A percentile compares a stretch with the other conserved stretches of the same genome.
These are phyloP conservation scores for Podila epigama DNA, from an alignment of 192 early-diverging fungal genomes.

Conservation along the genomic window DNA sequence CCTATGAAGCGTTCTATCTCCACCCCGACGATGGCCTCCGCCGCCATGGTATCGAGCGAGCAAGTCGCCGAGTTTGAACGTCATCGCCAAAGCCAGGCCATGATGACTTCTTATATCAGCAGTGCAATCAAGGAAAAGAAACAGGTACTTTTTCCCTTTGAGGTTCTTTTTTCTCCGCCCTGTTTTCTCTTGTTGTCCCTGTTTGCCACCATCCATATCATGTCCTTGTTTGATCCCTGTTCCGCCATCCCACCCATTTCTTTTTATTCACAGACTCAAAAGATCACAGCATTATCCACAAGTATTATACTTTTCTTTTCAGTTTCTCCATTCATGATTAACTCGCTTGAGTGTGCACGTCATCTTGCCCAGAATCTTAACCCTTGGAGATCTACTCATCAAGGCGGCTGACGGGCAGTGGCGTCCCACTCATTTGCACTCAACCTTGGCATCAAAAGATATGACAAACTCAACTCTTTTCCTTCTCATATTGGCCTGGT, in stretches of 20 bases:
- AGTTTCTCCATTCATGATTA: background rate
- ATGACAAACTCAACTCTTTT: no score
- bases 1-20: conserved; percentile 39
- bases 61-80: conserved; percentile 35
- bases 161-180: background rate
- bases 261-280: background rate
- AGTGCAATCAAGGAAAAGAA: conserved; percentile 39
- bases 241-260: background rate
- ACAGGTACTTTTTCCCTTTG: conserved; percentile 14
- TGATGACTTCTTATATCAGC: conserved; percentile 45
- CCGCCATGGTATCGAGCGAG: conserved; percentile 29
- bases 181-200: background rate
- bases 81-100: conserved; percentile 27
- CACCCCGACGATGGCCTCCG: conserved; percentile 20
- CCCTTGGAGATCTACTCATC: background rate
- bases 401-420: conserved; percentile 1
- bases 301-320: background rate
- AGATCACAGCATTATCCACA: background rate
- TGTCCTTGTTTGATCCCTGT: no score
- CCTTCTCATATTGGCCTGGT: background rate
- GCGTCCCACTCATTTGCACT: background rate
- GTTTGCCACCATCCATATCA: background rate
- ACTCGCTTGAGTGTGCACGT: background rate
- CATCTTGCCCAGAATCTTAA: conserved; percentile 3
- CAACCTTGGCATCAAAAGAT: background rate